phyloP scores from a whole-genome alignment of 2,329 filamentous ascomycete species.

The Ophiostoma australiae region DNA sequence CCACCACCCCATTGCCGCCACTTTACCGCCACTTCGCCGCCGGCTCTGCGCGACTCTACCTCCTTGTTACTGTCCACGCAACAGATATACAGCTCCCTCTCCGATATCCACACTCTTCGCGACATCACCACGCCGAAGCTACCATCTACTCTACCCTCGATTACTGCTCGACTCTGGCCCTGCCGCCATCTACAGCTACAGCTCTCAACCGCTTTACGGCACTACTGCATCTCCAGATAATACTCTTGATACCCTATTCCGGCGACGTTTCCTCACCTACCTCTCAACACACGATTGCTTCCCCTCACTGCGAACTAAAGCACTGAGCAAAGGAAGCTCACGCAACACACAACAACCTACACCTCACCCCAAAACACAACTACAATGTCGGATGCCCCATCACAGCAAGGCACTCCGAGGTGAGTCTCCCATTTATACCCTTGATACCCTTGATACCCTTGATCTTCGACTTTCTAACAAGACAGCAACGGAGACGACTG shows the following conservation, averaged over 20 bases:
- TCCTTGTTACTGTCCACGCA: not conserved
- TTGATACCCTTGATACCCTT: not conserved
- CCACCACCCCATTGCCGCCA: not conserved
- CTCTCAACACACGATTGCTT: not conserved
- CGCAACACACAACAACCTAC: not conserved
- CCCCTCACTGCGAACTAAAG: not conserved
- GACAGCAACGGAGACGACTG: constrained; percentile 59
- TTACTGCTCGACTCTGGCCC: not conserved
- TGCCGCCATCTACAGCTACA: not conserved
- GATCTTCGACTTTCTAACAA: not conserved
- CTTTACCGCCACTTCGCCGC: not conserved
- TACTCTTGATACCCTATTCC: not conserved
- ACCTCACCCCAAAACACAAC: not conserved
- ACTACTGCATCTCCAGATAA: not conserved
- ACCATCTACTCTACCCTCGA: not conserved
- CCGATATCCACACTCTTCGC: not conserved
- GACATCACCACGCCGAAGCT: not conserved
- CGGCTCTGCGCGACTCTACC: not conserved
- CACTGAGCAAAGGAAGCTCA: constrained; percentile 2
- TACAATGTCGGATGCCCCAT: constrained; percentile 2
- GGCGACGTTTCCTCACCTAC: not conserved
- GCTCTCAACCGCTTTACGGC: not conserved
- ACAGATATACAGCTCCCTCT: not conserved
- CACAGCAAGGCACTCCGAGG: constrained; percentile 1
- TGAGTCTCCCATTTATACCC: not conserved